A percentile compares a stretch with the other conserved stretches of the same genome.
Evolutionary conservation across 2,329 filamentous ascomycete species (phyloP).

Genomic region (Juglanconis juglandina): DNA sequence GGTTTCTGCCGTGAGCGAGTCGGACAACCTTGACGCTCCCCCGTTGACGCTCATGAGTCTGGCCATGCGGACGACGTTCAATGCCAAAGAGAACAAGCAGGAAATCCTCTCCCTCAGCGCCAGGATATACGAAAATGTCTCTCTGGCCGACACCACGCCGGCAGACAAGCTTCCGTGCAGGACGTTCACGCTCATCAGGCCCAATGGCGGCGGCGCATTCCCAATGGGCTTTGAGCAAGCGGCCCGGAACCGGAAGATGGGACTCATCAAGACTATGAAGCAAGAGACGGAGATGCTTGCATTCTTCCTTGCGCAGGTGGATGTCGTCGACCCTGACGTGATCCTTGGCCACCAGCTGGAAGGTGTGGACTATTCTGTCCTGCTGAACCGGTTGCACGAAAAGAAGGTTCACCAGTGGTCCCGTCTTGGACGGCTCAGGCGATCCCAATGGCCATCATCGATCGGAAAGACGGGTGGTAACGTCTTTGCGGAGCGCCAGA

Average conservation of each 20-base stretch:
- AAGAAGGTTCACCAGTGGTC: conserved; percentile 95
- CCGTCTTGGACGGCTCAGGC: conserved; percentile 80
- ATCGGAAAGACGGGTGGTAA: conserved; percentile 83
- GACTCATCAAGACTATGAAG: conserved; percentile 75
- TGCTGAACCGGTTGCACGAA: conserved; percentile 81
- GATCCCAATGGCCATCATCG: conserved; percentile 79
- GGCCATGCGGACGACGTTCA: conserved; percentile 81
- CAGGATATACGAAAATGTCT: conserved; percentile 87
- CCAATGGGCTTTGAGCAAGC: conserved; percentile 83
- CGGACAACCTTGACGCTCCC: conserved; percentile 77
- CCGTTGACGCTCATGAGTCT: conserved; percentile 96
- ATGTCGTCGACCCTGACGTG: conserved; percentile 87
- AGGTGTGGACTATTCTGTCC: conserved; percentile 89
- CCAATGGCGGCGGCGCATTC: conserved; percentile 67
- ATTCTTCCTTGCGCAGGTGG: conserved; percentile 85
- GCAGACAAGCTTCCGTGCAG: conserved; percentile 85
- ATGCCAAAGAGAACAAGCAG: conserved; percentile 90
- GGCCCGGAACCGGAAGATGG: conserved; percentile 67
- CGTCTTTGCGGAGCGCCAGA: conserved; percentile 87
- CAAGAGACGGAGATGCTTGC: conserved; percentile 81
- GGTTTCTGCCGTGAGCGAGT: conserved; percentile 69
- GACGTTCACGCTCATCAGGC: conserved; percentile 88
- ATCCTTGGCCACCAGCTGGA: conserved; percentile 94
- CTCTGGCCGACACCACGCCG: conserved; percentile 80
- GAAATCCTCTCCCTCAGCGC: conserved; percentile 91